These are phyloP conservation scores for Bocquillonia castaneifolia DNA, from an alignment of 441 rosid genomes.

Conservation along the genomic window DNA sequence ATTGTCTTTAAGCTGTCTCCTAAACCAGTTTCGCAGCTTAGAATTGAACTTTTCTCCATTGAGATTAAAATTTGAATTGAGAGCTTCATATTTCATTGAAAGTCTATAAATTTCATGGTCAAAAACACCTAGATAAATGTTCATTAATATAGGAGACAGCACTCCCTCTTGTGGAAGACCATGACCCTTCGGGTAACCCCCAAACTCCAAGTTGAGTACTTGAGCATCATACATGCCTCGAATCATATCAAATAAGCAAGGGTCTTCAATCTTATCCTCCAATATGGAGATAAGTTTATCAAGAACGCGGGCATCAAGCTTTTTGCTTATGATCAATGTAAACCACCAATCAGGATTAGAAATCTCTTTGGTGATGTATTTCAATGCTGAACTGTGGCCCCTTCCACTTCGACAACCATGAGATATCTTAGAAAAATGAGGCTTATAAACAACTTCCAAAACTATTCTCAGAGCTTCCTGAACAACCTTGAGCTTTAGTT, in stretches of 20 bases:
- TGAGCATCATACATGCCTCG: conserved; percentile 61
- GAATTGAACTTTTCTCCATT: conserved; percentile 38
- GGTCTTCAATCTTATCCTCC: conserved; percentile 66
- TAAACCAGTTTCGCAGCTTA: conserved; percentile 74
- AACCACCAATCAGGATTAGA: conserved; percentile 85
- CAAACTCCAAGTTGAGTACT: conserved; percentile 77
- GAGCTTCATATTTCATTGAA: conserved; percentile 78
- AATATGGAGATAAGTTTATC: conserved; percentile 52
- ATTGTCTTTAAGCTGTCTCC: conserved; percentile 65
- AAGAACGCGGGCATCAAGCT: conserved; percentile 44
- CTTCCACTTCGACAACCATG: conserved; percentile 96
- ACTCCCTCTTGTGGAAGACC: conserved; percentile 97
- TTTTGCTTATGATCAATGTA: conserved; percentile 50
- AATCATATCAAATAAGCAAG: conserved; percentile 40
- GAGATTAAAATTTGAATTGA: conserved; percentile 30
- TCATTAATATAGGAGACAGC: conserved; percentile 69
- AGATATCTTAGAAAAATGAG: conserved; percentile 77
- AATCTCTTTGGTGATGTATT: conserved; percentile 58
- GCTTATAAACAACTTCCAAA: conserved; percentile 74
- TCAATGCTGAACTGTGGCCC: conserved; percentile 62
- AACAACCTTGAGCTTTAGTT: conserved; percentile 52
- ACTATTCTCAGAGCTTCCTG: conserved; percentile 83
- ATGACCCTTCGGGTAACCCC: conserved; percentile 88
- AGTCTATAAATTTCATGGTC: conserved; percentile 68
- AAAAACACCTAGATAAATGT: conserved; percentile 69